These are phyloP conservation scores for Yamadazyma tumulicola DNA, from an alignment of 805 yeast species.

Conservation along the genomic window DNA sequence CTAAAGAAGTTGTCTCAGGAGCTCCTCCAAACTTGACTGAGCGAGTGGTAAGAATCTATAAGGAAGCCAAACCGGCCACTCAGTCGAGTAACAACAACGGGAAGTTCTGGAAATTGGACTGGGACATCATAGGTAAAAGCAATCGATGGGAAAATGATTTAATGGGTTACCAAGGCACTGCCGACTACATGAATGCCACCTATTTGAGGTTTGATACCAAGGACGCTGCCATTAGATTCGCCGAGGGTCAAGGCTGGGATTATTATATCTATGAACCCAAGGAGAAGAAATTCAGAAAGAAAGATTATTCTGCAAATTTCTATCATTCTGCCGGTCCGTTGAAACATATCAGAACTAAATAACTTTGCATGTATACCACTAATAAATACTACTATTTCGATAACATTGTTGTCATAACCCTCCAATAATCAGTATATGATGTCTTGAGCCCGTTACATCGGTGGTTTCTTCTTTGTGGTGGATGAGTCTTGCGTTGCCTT, in stretches of 20 bases:
- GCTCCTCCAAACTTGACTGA: slow-evolving; percentile 69
- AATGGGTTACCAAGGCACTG: slow-evolving; percentile 78
- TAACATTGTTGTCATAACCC: no score
- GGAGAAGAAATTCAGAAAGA: slow-evolving; percentile 65
- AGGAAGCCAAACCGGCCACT: slow-evolving; percentile 76
- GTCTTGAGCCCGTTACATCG: no score
- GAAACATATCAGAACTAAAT: slow-evolving; percentile 80
- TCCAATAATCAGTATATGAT: no score
- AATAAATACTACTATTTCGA: no score
- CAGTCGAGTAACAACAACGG: slow-evolving; percentile 64
- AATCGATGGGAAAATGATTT: slow-evolving; percentile 88
- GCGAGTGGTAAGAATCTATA: slow-evolving; percentile 72
- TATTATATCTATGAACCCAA: slow-evolving; percentile 81
- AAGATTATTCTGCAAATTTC: slow-evolving; percentile 73
- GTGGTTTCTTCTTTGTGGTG: no score
- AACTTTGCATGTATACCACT: no score
- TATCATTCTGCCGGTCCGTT: slow-evolving; percentile 64
- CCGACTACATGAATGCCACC: slow-evolving; percentile 81
- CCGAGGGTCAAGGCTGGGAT: slow-evolving; percentile 83
- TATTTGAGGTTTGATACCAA: slow-evolving; percentile 68
- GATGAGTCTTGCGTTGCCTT: no score
- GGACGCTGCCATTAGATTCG: slow-evolving; percentile 76
- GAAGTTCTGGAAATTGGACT: slow-evolving; percentile 69
- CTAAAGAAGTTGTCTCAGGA: slow-evolving; percentile 65
- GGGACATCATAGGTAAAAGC: slow-evolving; percentile 75